Evolutionary conservation across 2,329 filamentous ascomycete genomes (phyloP), one percentile per base, ranked within the genome.

Genomic region (Hypomyces rosellus): DNA sequence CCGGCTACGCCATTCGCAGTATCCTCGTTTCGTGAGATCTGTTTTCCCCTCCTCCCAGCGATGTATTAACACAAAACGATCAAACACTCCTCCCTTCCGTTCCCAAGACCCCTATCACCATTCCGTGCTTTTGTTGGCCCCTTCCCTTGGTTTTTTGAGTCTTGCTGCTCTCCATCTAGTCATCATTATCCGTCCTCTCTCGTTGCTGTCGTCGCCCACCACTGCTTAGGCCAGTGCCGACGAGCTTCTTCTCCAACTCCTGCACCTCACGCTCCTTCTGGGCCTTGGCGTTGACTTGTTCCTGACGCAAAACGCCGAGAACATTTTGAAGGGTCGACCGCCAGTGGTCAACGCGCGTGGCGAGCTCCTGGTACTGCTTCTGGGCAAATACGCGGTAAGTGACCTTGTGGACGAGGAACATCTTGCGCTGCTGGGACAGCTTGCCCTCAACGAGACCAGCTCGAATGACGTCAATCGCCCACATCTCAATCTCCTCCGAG

Each of bases 401-500:
- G 62, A 89, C 89, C 67, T 93, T 85, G 78, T 99, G 93, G 55
- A 99, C 89, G 48, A 96, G 79, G 79, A 99, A 97, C 56, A 92
- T 88, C 67, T 89, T 82, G 68, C 89, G 90, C 67, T 92, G 81
- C 75, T 99, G 93, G 52, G 88, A 93, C 60, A 99, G 83, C 74
- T 95, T 95, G 67, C 93, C 93, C 76, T 99, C 93, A 47, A 99
- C 89, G 36, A 99, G 83, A 34, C 91, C 90, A 44, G 91, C 89
- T 59, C 93, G 89, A 72, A 99, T 96, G 60, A 95, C 91, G 69
- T 99, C 93, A 64, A 99, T 99, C 59, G 95, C 89, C 93, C 93
- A 99, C 80, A 92, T 87, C 78, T 99, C 93, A 39, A 97, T 89
- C 56, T 97, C 89, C 57, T 88, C 84, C 43, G 74, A 66, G 42